Base-by-base conservation (phyloP, 2,329 filamentous ascomycete species). In the Colletotrichum noveboracense region DNA sequence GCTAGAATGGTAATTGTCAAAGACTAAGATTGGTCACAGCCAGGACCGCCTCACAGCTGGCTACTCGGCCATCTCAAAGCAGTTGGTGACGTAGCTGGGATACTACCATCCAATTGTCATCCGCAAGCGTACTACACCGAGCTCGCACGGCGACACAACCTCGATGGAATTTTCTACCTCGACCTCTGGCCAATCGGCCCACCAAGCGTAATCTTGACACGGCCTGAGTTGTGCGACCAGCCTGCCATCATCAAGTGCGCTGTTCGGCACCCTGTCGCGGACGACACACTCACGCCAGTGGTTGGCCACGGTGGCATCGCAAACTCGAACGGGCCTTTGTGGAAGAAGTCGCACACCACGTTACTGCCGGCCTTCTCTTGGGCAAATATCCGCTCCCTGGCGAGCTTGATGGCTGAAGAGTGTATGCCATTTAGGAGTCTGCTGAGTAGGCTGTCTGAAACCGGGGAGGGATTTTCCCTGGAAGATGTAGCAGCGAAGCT, bases 91-190 rank as follows among this genome's bases (percentile, higher is more conserved):
- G 43, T 52, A 1, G 43, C 43, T 1, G 43, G 43, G 3, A 52
- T 52, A 3, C 43, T 52, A 6, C 43, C 43, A 5, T 2, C 43
- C 10, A 52, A 52, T 2, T 52, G 43, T 52, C 43, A 52, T 13
- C 43, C 43, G n/a, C 43, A 52, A 52, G 43, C 43, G 7, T 52
- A 52, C n/a, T 52, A 52, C n/a, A 52, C 43, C n/a, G 43, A 52
- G 43, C 43, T 52, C 43, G 43, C 43, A 21, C n/a, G 43, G 6
- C n/a, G 43, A 52, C 43, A 52, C n/a, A 52, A 52, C 0, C 43
- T 52, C 4, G 43, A 52, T 52, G n/a, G 43, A 12, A 52, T 52
- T 7, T 52, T 52, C n/a, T 52, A 52, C n/a, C 43, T 52, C 10
- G 43, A 52, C 6, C 43, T 52, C 10, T 52, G 43, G 43, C 43